Evolutionary conservation across 257 asterid species (phyloP).

Genomic region (Lycium ferocissimum): DNA sequence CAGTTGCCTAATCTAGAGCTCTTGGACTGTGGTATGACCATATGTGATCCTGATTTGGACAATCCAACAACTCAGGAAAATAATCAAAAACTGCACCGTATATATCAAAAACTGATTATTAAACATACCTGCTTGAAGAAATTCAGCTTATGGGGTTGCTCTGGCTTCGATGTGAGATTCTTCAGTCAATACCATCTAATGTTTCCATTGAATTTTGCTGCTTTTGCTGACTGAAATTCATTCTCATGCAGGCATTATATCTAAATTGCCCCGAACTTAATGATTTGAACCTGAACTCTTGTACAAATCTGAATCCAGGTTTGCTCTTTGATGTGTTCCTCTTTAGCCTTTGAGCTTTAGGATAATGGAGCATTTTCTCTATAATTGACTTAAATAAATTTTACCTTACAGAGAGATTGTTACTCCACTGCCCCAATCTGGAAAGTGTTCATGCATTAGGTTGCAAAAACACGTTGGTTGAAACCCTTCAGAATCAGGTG

Average conservation of each 20-base stretch:
- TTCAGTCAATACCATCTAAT: constrained; percentile 9
- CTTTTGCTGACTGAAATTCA: constrained; percentile 15
- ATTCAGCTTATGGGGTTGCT: constrained; percentile 98
- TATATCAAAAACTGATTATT: constrained; percentile 86
- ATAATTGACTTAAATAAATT: neutral
- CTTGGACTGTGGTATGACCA: constrained; percentile 94
- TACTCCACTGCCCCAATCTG: constrained; percentile 43
- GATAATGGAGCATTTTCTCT: neutral
- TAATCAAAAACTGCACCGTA: constrained; percentile 53
- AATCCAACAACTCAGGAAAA: constrained; percentile 47
- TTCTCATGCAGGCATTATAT: constrained; percentile 74
- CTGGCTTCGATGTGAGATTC: constrained; percentile 90
- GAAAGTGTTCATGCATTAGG: constrained; percentile 44
- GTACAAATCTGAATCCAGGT: constrained; percentile 91
- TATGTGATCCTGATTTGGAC: constrained; percentile 66
- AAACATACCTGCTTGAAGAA: constrained; percentile 84
- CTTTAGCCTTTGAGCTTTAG: constrained; percentile 15
- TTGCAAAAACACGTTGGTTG: constrained; percentile 33
- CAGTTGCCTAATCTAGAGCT: constrained; percentile 86
- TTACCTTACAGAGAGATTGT: constrained; percentile 37
- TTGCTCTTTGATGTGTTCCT: constrained; percentile 25
- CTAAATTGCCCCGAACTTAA: constrained; percentile 77
- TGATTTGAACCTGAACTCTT: constrained; percentile 85
- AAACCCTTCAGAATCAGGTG: constrained; percentile 39
- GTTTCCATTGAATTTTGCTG: neutral